A percentile compares a stretch with the other conserved stretches of the same genome.
phyloP scores from a whole-genome alignment of 352 stramenopile genomes.

The Globisporangium splendens region DNA sequence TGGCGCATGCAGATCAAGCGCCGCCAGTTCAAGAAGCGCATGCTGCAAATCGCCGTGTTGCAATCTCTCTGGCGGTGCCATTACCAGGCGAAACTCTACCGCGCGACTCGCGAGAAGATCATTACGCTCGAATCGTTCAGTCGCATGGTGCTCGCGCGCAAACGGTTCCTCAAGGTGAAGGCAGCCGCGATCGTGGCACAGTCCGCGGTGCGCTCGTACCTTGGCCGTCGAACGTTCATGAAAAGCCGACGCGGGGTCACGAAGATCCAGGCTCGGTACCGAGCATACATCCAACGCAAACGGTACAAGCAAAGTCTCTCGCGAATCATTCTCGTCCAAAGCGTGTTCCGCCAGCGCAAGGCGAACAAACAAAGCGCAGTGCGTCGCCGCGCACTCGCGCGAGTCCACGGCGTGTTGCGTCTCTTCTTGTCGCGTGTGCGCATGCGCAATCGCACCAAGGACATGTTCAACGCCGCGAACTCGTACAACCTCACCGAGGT shows the following conservation, averaged over 20 bases:
- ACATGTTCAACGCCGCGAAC: slow-evolving; percentile 76
- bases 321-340: slow-evolving; percentile 74
- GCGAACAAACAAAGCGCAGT: slow-evolving; percentile 38
- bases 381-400: slow-evolving; percentile 64
- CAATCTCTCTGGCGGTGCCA: slow-evolving; percentile 81
- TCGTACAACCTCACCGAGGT: slow-evolving; percentile 76
- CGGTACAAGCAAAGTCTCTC: slow-evolving; percentile 43
- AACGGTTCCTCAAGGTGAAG: slow-evolving; percentile 48
- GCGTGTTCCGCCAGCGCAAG: slow-evolving; percentile 63
- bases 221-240: slow-evolving; percentile 64
- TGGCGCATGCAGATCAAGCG: slow-evolving; percentile 73
- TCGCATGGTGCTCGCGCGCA: slow-evolving; percentile 59
- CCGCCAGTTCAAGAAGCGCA: slow-evolving; percentile 42
- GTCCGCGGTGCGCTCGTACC: slow-evolving; percentile 58
- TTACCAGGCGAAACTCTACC: slow-evolving; percentile 49
- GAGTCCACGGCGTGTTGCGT: slow-evolving; percentile 64
- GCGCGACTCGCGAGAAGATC: slow-evolving; percentile 52
- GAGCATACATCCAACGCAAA: slow-evolving; percentile 56
- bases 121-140: slow-evolving; percentile 62
- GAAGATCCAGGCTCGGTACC: slow-evolving; percentile 61
- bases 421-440: slow-evolving; percentile 81
- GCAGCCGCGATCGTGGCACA: slow-evolving; percentile 63
- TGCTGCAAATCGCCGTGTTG: slow-evolving; percentile 58
- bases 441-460: slow-evolving; percentile 75
- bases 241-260: slow-evolving; percentile 59